phyloP scores from a whole-genome alignment of 805 yeast genomes.

The Kazachstania taianensis region DNA sequence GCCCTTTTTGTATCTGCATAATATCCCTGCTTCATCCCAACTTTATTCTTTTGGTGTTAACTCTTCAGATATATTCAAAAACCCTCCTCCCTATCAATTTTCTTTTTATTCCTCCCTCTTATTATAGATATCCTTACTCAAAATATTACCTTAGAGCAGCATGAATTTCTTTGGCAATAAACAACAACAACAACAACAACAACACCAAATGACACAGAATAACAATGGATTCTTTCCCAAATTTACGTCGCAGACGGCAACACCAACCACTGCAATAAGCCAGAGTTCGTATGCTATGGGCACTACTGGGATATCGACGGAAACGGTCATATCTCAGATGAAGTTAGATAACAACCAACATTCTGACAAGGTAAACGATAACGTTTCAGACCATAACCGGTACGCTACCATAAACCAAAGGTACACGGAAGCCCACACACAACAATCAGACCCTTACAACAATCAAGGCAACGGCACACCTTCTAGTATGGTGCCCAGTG shows the following conservation, averaged over 20 bases:
- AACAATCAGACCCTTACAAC: slow-evolving; percentile 11
- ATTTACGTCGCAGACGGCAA: slow-evolving; percentile 36
- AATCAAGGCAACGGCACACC: neutral
- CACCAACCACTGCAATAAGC: slow-evolving; percentile 63
- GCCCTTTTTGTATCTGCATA: too few relatives aligned
- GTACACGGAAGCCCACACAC: slow-evolving; percentile 4
- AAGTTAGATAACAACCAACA: slow-evolving; percentile 4
- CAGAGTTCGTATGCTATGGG: slow-evolving; percentile 58
- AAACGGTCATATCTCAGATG: slow-evolving; percentile 29
- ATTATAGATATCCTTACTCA: too few relatives aligned
- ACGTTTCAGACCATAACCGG: too few relatives aligned
- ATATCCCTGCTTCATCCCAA: too few relatives aligned
- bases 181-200: slow-evolving; percentile 9
- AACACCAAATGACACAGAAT: slow-evolving; percentile 7
- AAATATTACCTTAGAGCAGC: too few relatives aligned
- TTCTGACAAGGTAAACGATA: too few relatives aligned
- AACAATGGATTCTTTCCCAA: slow-evolving; percentile 24
- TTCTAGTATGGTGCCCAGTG: neutral
- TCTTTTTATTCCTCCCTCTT: too few relatives aligned
- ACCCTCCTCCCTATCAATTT: too few relatives aligned
- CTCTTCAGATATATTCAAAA: too few relatives aligned
- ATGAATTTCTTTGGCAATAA: slow-evolving; percentile 26
- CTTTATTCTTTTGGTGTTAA: too few relatives aligned
- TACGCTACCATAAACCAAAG: neutral
- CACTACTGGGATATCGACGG: slow-evolving; percentile 42